These are phyloP conservation scores for Physcomitrium patens DNA, from an alignment of 225 moss, liverwort and hornwort genomes.

Conservation along the genomic window DNA sequence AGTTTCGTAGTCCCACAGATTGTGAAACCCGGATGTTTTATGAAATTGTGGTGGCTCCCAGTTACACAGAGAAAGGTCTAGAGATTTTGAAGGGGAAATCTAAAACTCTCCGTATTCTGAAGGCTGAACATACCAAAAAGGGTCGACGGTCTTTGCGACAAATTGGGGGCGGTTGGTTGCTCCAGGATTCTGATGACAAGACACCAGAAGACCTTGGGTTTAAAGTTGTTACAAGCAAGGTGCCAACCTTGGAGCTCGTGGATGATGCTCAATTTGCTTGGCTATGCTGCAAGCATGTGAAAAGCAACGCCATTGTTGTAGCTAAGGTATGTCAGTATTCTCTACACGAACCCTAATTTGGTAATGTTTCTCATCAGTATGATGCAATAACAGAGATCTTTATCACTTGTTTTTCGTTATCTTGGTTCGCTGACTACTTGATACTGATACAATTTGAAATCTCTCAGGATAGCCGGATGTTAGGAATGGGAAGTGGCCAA, in stretches of 20 bases:
- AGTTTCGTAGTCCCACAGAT: conserved; percentile 89
- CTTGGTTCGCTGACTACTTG: neutral
- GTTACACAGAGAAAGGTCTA: conserved; percentile 78
- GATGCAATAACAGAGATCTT: neutral
- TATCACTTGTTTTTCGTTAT: neutral
- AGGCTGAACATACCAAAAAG: conserved; percentile 73
- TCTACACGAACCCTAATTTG: neutral
- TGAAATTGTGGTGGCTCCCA: conserved; percentile 93
- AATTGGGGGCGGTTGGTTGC: conserved; percentile 92
- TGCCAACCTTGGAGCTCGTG: conserved; percentile 76
- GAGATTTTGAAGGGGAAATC: conserved; percentile 96
- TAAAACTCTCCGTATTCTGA: conserved; percentile 85
- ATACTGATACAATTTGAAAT: neutral
- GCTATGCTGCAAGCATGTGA: conserved; percentile 99
- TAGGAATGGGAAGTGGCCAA: conserved; percentile 99
- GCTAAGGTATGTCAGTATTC: conserved; percentile 63
- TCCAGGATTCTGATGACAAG: conserved; percentile 90
- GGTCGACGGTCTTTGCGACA: conserved; percentile 86
- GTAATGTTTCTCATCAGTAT: neutral
- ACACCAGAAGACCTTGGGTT: conserved; percentile 83
- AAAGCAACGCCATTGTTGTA: conserved; percentile 95
- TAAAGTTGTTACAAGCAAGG: conserved; percentile 67
- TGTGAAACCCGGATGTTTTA: conserved; percentile 96
- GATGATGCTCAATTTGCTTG: conserved; percentile 94
- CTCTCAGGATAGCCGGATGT: conserved; percentile 83